phyloP scores from a whole-genome alignment of 768 basidiomycete species.

The Suillus variegatus region DNA sequence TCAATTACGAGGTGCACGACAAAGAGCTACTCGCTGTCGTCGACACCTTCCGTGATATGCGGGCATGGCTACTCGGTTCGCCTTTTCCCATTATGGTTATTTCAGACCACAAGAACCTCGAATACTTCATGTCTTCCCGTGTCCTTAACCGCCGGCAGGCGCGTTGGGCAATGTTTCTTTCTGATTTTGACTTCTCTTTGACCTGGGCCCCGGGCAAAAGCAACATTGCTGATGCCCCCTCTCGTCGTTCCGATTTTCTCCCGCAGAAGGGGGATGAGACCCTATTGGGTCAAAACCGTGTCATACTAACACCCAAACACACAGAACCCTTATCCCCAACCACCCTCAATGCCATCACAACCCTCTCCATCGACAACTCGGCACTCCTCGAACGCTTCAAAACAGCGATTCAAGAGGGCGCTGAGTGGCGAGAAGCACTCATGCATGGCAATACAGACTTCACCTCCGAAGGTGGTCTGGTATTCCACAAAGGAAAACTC shows the following conservation, averaged over 20 bases:
- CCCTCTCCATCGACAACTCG: slow-evolving; percentile 20
- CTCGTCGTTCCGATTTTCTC: slow-evolving; percentile 30
- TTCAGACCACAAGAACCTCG: slow-evolving; percentile 22
- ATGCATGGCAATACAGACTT: slow-evolving; percentile 16
- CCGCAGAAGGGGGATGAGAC: neutral
- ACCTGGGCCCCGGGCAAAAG: slow-evolving; percentile 28
- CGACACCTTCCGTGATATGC: slow-evolving; percentile 28
- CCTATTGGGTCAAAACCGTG: neutral
- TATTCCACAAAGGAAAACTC: slow-evolving; percentile 27
- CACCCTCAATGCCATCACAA: slow-evolving; percentile 17
- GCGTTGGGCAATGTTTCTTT: neutral
- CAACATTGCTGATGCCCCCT: slow-evolving; percentile 35
- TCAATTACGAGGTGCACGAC: slow-evolving; percentile 45
- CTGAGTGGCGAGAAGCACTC: slow-evolving; percentile 21
- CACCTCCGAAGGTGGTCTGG: slow-evolving; percentile 11
- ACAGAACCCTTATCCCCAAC: neutral
- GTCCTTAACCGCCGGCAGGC: neutral
- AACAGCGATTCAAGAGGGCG: slow-evolving; percentile 25
- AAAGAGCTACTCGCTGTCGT: slow-evolving; percentile 47
- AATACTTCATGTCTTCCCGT: neutral
- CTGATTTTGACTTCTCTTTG: neutral
- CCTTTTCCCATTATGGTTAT: slow-evolving; percentile 16
- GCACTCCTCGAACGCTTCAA: slow-evolving; percentile 20
- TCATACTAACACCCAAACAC: neutral
- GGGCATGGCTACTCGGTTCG: slow-evolving; percentile 26